Evolutionary conservation across 805 yeast species (phyloP), one percentile per base, ranked within the genome.

Genomic region (Kodamaea laetipori): DNA sequence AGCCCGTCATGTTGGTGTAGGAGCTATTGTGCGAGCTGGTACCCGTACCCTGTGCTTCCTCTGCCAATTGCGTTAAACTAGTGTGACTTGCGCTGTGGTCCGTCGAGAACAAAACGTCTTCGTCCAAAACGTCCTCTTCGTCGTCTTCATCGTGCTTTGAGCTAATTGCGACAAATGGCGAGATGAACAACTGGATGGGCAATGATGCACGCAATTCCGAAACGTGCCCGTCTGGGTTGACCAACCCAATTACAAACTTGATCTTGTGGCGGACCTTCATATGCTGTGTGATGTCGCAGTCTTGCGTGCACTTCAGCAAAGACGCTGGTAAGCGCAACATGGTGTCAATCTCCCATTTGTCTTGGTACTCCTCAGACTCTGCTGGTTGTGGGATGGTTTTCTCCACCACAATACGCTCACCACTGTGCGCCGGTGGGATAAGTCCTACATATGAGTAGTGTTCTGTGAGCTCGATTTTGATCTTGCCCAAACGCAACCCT

Each of bases 181-280:
- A 74, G 18, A 89, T 83, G 61, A 84, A 87, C 25, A 88, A 61
- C 21, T 75, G 77, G 3, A 92, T 73, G 0, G 98, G 98, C 49
- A 92, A 69, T 0, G 97, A 84, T 0, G 97, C 97, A 24, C 98
- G 73, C 39, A 92, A 71, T 61, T 90, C 97, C 0, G 97, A 88
- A 2, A 84, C 82, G 58, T 92, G 98, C 2, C 96, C 96, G 61
- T 90, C 97, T 0, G 95, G 85, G 58, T 94, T 92, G 31, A 80
- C 64, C 50, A 94, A 72, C 1, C 88, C 84, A 45, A 94, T 80
- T 7, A 79, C 81, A 59, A 90, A 87, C 56, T 88, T 85, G 44
- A 94, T 66, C 65, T 90, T 90, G 67, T 94, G 99, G 44, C 95
- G 79, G 10, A 94, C 90, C 61, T 88, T 88, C 46, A 89, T 74